Base-by-base conservation (phyloP, 768 basidiomycete genomes). In the Phlebiopsis flavidoalba region DNA sequence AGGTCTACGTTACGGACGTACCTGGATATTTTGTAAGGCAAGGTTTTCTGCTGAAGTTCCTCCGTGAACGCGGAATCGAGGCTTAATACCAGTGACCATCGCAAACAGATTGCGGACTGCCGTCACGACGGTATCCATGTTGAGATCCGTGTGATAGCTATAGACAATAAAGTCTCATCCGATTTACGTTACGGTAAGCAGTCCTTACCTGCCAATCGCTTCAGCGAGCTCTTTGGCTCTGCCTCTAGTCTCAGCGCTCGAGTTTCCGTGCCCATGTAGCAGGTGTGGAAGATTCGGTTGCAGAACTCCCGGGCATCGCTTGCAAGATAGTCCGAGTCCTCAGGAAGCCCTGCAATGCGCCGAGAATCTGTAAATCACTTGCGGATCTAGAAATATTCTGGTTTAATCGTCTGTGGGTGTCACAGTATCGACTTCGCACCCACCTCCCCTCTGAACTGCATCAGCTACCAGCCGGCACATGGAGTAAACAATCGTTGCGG, bases 231-330 rank as follows among this genome's bases (percentile, higher is more conserved):
- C 85, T 71, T 92, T 95, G 0, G 97, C 97, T 36, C 97, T 80
- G 62, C 80, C 75, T 11, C 93, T 78, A 7, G 97, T 98, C 67
- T 97, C 97, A 0, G 72, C 72, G 61, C 88, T 93, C 7, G 96
- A 98, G 71, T 98, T 95, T 95, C 92, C 0, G 97, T 99, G 5
- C 96, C 96, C 97, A 99, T 98, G 74, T 96, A 99, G 73, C 94
- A 97, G 0, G 95, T 96, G 72, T 98, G 95, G 78, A 99, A 96
- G 57, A 98, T 87, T 24, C 93, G 81, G 57, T 78, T 80, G 26
- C 86, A 85, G 66, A 98, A 94, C 70, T 98, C 97, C 50, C 80
- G 83, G 0, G 95, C 85, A 71, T 99, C 95, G 0, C 83, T 80
- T 1, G 97, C 96, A 26, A 93, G 67, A 70, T 98, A 98, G 1